A percentile compares a stretch with the other conserved stretches of the same genome.
phyloP scores from a whole-genome alignment of 805 yeast genomes.

The Lachancea lanzarotensis region DNA sequence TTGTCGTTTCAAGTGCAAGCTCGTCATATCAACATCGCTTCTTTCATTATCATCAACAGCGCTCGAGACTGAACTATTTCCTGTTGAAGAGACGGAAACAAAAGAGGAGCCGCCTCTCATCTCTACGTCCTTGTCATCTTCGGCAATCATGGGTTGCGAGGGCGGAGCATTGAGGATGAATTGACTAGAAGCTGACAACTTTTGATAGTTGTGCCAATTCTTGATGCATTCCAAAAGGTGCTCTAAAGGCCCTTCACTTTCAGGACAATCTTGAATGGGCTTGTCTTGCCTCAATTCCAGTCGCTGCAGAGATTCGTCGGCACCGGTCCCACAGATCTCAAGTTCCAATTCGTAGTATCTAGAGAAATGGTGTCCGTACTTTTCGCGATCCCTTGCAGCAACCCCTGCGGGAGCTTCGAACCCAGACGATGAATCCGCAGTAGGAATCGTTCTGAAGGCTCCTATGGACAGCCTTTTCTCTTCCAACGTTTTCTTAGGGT shows the following conservation, averaged over 20 bases:
- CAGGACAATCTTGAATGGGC: slow-evolving; percentile 4
- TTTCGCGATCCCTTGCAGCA: neutral
- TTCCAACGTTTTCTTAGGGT: slow-evolving; percentile 61
- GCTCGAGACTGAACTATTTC: slow-evolving; percentile 17
- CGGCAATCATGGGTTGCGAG: neutral
- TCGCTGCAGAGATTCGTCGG: slow-evolving; percentile 13
- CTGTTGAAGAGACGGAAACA: slow-evolving; percentile 7
- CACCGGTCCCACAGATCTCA: slow-evolving; percentile 16
- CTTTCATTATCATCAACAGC: slow-evolving; percentile 14
- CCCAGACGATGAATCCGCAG: slow-evolving; percentile 1
- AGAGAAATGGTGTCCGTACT: slow-evolving; percentile 5
- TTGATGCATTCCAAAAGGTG: slow-evolving; percentile 23
- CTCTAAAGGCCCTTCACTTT: slow-evolving; percentile 12
- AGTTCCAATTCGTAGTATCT: slow-evolving; percentile 21
- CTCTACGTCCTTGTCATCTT: neutral
- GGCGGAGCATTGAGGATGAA: slow-evolving; percentile 1
- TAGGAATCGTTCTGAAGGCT: slow-evolving; percentile 69
- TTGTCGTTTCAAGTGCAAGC: slow-evolving; percentile 15
- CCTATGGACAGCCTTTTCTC: slow-evolving; percentile 75
- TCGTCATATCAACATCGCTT: slow-evolving; percentile 27
- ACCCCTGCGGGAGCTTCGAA: slow-evolving; percentile 3
- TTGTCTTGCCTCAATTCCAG: slow-evolving; percentile 9
- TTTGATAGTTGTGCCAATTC: slow-evolving; percentile 19
- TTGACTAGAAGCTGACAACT: slow-evolving; percentile 7
- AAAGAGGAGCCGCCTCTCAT: neutral